These are phyloP conservation scores for Cyclotella kingstonii DNA, from an alignment of 108 stramenopile genomes.

Conservation along the genomic window DNA sequence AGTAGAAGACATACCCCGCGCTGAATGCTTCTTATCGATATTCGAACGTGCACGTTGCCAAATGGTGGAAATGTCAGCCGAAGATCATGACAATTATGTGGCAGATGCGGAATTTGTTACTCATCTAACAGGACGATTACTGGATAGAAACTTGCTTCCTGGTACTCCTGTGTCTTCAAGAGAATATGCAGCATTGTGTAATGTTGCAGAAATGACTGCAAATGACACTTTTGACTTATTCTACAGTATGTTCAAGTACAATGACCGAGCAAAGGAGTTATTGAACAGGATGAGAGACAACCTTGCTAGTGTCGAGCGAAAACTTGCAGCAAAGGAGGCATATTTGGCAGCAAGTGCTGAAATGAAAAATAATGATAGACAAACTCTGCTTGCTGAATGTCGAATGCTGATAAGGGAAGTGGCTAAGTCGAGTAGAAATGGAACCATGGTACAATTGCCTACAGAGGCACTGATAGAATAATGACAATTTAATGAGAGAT, in stretches of 20 bases:
- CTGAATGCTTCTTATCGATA: constrained; percentile 80
- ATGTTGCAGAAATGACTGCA: constrained; percentile 88
- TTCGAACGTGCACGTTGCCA: constrained; percentile 90
- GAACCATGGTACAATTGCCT: too few relatives aligned
- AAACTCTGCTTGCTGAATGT: constrained; percentile 85
- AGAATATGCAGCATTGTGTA: constrained; percentile 88
- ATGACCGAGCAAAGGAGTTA: constrained; percentile 71
- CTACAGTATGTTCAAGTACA: constrained; percentile 96
- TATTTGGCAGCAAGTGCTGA: constrained; percentile 90
- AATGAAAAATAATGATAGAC: constrained; percentile 85
- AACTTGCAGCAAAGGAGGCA: constrained; percentile 92
- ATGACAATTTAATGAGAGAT: too few relatives aligned
- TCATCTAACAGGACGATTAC: constrained; percentile 90
- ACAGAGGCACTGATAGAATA: too few relatives aligned
- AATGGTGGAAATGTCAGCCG: constrained; percentile 90
- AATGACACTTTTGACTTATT: constrained; percentile 92
- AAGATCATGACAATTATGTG: constrained; percentile 86
- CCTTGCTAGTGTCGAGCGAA: constrained; percentile 88
- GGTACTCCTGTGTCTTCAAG: constrained; percentile 89
- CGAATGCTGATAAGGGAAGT: constrained; percentile 83
- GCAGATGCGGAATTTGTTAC: constrained; percentile 96
- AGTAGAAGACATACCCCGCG: constrained; percentile 68
- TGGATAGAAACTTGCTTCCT: constrained; percentile 78
- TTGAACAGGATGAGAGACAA: constrained; percentile 83
- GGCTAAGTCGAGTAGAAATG: constrained; percentile 31